phyloP scores from a whole-genome alignment of 2,329 filamentous ascomycete genomes.

The Didymellaceae sp. region DNA sequence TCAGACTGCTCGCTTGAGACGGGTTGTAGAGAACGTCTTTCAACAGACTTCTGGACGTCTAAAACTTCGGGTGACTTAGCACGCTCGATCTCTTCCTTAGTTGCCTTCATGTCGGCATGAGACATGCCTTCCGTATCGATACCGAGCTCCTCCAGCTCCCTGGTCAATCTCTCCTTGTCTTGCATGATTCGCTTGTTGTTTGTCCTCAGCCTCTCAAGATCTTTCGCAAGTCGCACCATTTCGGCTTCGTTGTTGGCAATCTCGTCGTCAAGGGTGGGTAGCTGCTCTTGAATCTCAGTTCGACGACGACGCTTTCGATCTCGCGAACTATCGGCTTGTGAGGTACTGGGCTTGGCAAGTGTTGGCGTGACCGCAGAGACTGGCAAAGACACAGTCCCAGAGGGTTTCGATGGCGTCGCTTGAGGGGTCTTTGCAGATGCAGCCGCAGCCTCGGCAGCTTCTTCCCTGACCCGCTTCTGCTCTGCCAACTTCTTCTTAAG shows the following conservation, averaged over 20 bases:
- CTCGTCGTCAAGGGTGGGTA: conserved; percentile 56
- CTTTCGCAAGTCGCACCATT: conserved; percentile 50
- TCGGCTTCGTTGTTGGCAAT: conserved; percentile 49
- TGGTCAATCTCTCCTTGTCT: conserved; percentile 52
- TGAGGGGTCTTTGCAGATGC: not conserved
- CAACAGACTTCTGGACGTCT: not conserved
- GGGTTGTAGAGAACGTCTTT: not conserved
- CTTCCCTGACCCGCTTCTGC: conserved; percentile 30
- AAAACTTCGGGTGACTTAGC: conserved; percentile 26
- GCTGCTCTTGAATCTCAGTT: conserved; percentile 56
- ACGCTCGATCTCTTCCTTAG: conserved; percentile 48
- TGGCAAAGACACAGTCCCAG: too few relatives aligned
- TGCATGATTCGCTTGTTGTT: conserved; percentile 49
- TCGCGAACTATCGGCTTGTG: conserved; percentile 1
- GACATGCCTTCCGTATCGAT: conserved; percentile 57
- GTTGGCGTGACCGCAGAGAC: too few relatives aligned
- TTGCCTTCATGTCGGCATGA: conserved; percentile 53
- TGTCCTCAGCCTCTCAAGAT: conserved; percentile 53
- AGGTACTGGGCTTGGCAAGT: not conserved
- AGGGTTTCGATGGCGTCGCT: not conserved
- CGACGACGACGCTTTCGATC: conserved; percentile 46
- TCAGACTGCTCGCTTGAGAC: not conserved
- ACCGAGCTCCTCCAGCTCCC: conserved; percentile 58
- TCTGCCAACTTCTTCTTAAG: conserved; percentile 39
- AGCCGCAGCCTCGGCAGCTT: conserved; percentile 16